These are phyloP conservation scores for Neofusicoccum cordaticola DNA, from an alignment of 2,329 filamentous ascomycete genomes.

Conservation along the genomic window DNA sequence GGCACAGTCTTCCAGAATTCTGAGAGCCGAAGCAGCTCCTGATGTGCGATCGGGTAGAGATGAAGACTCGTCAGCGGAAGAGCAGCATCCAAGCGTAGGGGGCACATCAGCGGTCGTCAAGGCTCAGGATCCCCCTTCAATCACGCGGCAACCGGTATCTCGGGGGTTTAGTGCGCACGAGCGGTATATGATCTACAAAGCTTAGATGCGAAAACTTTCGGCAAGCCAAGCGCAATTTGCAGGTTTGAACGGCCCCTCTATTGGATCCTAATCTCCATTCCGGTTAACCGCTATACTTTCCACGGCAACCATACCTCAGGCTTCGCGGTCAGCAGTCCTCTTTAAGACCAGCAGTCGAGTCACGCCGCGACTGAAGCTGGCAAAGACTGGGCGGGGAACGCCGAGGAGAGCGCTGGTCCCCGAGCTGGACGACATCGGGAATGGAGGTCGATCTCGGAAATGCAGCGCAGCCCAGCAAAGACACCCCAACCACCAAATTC, in stretches of 20 bases:
- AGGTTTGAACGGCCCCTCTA: background rate
- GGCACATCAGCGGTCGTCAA: background rate
- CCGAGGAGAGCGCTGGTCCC: too few relatives aligned
- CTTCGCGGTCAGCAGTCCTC: too few relatives aligned
- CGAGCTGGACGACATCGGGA: too few relatives aligned
- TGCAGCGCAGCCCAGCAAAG: background rate
- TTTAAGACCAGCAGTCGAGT: too few relatives aligned
- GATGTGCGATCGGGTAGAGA: background rate
- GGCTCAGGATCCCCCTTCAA: background rate
- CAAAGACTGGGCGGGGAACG: too few relatives aligned
- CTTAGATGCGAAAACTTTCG: background rate
- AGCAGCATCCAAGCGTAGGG: background rate
- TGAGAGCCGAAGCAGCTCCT: background rate
- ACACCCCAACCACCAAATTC: slow-evolving; percentile 3
- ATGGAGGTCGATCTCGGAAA: background rate
- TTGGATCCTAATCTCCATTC: background rate
- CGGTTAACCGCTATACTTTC: background rate
- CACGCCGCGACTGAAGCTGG: too few relatives aligned
- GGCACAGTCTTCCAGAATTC: background rate
- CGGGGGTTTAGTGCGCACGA: background rate
- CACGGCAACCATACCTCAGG: too few relatives aligned
- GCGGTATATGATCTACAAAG: slow-evolving; percentile 1
- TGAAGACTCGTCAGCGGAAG: background rate
- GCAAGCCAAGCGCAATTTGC: background rate
- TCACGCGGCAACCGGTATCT: background rate